These are phyloP conservation scores for Sclerotinia subarctica DNA, from an alignment of 2,329 filamentous ascomycete species.

Conservation along the genomic window DNA sequence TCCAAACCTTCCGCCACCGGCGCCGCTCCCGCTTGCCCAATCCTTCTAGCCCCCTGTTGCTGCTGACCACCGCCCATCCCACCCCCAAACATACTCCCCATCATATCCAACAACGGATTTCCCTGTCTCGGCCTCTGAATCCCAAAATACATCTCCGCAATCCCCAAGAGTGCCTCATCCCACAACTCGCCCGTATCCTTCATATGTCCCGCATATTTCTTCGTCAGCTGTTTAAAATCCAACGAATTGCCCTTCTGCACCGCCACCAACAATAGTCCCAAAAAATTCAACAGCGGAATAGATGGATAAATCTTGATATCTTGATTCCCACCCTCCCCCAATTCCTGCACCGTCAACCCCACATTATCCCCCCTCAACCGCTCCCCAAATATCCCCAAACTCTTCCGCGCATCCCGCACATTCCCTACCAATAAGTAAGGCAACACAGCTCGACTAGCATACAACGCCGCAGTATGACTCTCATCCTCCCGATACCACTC, in stretches of 20 bases:
- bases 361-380: conserved; percentile 56
- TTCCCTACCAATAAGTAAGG: conserved; percentile 91
- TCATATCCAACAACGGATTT: conserved; percentile 96
- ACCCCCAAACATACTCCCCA: conserved; percentile 90
- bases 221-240: conserved; percentile 75
- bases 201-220: conserved; percentile 76
- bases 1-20: conserved; percentile 60
- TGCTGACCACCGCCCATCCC: conserved; percentile 50
- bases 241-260: conserved; percentile 74
- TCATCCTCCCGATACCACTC: conserved; percentile 90
- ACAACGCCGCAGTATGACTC: conserved; percentile 80
- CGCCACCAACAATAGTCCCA: conserved; percentile 77
- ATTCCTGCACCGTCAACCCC: conserved; percentile 71
- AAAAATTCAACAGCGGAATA: conserved; percentile 91
- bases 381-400: conserved; percentile 70
- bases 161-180: conserved; percentile 77
- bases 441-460: conserved; percentile 80
- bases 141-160: conserved; percentile 96
- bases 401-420: conserved; percentile 80
- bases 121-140: conserved; percentile 84
- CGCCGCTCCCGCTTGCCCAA: conserved; percentile 39
- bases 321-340: conserved; percentile 71
- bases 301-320: conserved; percentile 84
- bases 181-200: conserved; percentile 72
- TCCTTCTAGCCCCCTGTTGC: conserved; percentile 40